A percentile compares a stretch with the other conserved stretches of the same genome.
Evolutionary conservation across 371 early-diverging fungal genomes (phyloP).

Genomic region (Apophysomyces ossiformis): DNA sequence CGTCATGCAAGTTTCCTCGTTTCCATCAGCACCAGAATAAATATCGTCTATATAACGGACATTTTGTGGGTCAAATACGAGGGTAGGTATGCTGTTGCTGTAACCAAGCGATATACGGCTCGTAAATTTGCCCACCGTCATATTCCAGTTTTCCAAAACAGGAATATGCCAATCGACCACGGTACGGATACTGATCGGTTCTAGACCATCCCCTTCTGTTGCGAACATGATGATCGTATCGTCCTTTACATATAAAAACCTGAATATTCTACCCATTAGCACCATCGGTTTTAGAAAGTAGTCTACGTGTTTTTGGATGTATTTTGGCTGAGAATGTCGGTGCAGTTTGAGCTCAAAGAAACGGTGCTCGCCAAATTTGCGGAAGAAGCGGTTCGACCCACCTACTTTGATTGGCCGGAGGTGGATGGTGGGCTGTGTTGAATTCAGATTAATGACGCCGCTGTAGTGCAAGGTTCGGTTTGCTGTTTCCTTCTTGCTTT

Average conservation of each 20-base stretch:
- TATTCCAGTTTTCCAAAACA: conserved; percentile 40
- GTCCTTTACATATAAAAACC: conserved; percentile 48
- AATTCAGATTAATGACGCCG: conserved; percentile 21
- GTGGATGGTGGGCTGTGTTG: conserved; percentile 22
- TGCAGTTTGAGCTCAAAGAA: conserved; percentile 42
- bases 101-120: conserved; percentile 53
- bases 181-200: conserved; percentile 32
- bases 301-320: conserved; percentile 13
- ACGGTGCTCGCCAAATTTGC: conserved; percentile 46
- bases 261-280: conserved; percentile 40
- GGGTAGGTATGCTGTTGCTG: conserved; percentile 47
- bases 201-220: conserved; percentile 41
- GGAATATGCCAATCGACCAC: conserved; percentile 56
- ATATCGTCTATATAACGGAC: conserved; percentile 41
- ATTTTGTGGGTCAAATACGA: conserved; percentile 39
- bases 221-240: conserved; percentile 42
- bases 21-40: conserved; percentile 18
- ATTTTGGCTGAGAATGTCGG: conserved; percentile 15
- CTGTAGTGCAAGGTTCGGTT: conserved; percentile 36
- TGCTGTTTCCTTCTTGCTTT: conserved; percentile 3
- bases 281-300: conserved; percentile 40
- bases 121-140: conserved; percentile 49
- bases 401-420: conserved; percentile 34
- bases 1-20: conserved; percentile 45
- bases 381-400: conserved; percentile 48